These are phyloP conservation scores for Ailanthus altissimus DNA, from an alignment of 345 rosid genomes.

Conservation along the genomic window DNA sequence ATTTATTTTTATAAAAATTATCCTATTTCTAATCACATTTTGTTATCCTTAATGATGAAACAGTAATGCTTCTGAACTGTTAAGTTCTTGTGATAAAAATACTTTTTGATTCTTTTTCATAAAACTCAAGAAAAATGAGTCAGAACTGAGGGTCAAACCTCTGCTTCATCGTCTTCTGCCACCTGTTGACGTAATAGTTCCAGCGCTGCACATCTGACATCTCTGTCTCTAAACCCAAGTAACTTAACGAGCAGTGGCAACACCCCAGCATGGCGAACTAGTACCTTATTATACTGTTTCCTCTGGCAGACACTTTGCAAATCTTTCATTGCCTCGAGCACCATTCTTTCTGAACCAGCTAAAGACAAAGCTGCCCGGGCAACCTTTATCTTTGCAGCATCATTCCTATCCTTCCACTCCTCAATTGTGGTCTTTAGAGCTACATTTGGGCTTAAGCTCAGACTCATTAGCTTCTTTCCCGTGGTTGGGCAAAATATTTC, in stretches of 20 bases:
- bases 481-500: constrained; percentile 66
- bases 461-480: constrained; percentile 44
- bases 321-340: constrained; percentile 66
- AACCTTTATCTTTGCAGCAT: constrained; percentile 63
- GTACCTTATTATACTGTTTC: constrained; percentile 49
- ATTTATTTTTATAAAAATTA: too few relatives aligned
- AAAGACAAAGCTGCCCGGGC: constrained; percentile 67
- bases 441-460: constrained; percentile 44
- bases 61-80: background rate
- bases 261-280: constrained; percentile 54
- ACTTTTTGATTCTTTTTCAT: background rate
- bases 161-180: constrained; percentile 52
- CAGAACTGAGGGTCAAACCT: constrained; percentile 50
- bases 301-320: constrained; percentile 60
- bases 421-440: constrained; percentile 71
- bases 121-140: constrained; percentile 17
- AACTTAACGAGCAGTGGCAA: constrained; percentile 58
- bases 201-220: constrained; percentile 59
- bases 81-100: background rate
- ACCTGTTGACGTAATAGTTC: constrained; percentile 53
- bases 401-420: constrained; percentile 85
- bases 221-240: constrained; percentile 47
- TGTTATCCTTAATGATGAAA: too few relatives aligned
- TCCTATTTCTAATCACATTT: too few relatives aligned
- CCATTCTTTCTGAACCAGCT: constrained; percentile 69